Conservation (phyloP, 192 early-diverging fungal genomes). For the Rhizophagus sp. region DNA sequence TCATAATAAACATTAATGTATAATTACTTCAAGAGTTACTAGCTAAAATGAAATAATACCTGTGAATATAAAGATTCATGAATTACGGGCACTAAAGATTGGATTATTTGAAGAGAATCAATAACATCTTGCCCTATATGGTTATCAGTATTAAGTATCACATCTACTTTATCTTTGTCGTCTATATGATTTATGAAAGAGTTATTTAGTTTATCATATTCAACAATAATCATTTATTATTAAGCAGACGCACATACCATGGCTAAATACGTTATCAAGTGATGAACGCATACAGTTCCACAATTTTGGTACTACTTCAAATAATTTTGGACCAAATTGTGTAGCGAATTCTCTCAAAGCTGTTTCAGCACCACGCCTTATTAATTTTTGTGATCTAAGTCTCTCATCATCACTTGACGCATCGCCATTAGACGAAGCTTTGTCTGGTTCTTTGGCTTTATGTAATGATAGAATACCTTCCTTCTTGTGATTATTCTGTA, state of each 20-base stretch:
- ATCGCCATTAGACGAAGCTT: slow-evolving; percentile 29
- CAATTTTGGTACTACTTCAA: slow-evolving; percentile 70
- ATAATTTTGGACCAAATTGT: slow-evolving; percentile 65
- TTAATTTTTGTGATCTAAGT: slow-evolving; percentile 53
- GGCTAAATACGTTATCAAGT: slow-evolving; percentile 46
- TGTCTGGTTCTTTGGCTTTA: slow-evolving; percentile 47
- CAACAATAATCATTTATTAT: neutral
- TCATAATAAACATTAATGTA: neutral
- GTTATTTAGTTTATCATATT: too few relatives aligned
- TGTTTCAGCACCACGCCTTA: slow-evolving; percentile 68
- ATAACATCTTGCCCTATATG: slow-evolving; percentile 66
- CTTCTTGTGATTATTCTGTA: slow-evolving; percentile 47
- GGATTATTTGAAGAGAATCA: slow-evolving; percentile 74
- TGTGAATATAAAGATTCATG: slow-evolving; percentile 48
- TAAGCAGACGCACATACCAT: slow-evolving; percentile 25
- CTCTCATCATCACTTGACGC: slow-evolving; percentile 47
- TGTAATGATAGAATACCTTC: slow-evolving; percentile 56
- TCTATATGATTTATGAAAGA: neutral
- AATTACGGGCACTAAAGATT: slow-evolving; percentile 63
- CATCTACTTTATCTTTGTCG: slow-evolving; percentile 20
- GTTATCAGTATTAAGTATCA: slow-evolving; percentile 36
- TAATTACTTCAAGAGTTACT: too few relatives aligned
- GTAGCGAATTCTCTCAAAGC: slow-evolving; percentile 63
- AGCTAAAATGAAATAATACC: slow-evolving; percentile 17
- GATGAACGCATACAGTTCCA: slow-evolving; percentile 60